Conservation (phyloP, 192 early-diverging fungal genomes). For the Umbelopsis sp. region DNA sequence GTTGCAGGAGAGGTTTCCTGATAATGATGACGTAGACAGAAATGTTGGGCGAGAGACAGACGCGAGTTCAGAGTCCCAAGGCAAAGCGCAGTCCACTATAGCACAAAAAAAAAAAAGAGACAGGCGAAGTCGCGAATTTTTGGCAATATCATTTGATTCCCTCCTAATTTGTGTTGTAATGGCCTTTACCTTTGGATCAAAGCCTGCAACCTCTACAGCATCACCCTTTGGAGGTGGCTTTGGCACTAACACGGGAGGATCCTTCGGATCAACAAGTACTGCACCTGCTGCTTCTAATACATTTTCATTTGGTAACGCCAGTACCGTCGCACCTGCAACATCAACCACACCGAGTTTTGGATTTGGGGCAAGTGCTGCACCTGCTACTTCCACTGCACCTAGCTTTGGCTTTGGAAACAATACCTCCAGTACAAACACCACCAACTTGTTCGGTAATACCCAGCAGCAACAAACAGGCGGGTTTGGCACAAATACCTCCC, state of each 20-base stretch:
- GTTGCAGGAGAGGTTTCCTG: too few relatives aligned
- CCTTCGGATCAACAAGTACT: background rate
- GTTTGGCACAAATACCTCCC: conserved; percentile 13
- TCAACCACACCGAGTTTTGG: conserved; percentile 20
- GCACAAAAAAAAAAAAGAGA: background rate
- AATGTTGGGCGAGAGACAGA: too few relatives aligned
- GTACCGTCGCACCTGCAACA: background rate
- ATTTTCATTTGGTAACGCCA: conserved; percentile 2
- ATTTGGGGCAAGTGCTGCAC: conserved; percentile 9
- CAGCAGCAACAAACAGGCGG: background rate
- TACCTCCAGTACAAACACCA: background rate
- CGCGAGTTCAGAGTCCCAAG: too few relatives aligned
- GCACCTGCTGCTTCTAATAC: conserved; percentile 1
- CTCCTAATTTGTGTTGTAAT: background rate
- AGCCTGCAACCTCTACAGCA: background rate
- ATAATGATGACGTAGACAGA: too few relatives aligned
- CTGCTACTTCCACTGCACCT: conserved; percentile 8
- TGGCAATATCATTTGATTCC: background rate
- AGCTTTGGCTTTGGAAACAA: conserved; percentile 20
- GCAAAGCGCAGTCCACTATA: background rate
- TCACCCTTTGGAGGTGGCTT: background rate
- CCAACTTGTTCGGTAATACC: background rate
- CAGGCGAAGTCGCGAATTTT: background rate
- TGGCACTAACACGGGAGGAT: conserved; percentile 3
- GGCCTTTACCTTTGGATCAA: conserved; percentile 21